Percentiles rank a stretch among this genome's conserved stretches.
Evolutionary conservation across 2,329 filamentous ascomycete genomes (phyloP).

Genomic region (Thermochaetoides dissita): DNA sequence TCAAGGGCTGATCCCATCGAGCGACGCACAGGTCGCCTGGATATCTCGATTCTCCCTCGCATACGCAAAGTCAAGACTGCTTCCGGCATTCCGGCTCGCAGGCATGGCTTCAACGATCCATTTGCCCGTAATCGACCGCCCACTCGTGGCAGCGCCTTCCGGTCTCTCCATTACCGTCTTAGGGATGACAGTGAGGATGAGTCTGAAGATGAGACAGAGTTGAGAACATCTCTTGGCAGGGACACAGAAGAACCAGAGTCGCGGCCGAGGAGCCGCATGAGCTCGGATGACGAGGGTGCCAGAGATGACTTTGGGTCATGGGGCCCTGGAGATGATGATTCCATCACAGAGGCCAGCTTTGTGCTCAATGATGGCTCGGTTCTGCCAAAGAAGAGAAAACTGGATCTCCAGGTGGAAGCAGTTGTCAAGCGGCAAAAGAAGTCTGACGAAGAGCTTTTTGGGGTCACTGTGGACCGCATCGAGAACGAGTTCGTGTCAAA

Average conservation of each 20-base stretch:
- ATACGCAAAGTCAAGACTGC: conserved; percentile 55
- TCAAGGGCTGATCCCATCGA: conserved; percentile 48
- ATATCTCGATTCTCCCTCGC: conserved; percentile 54
- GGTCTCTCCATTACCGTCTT: conserved; percentile 69
- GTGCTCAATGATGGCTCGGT: conserved; percentile 40
- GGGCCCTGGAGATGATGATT: conserved; percentile 45
- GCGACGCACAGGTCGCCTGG: conserved; percentile 41
- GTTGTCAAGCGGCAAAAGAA: conserved; percentile 70
- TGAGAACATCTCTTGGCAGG: conserved; percentile 44
- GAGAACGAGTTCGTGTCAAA: conserved; percentile 34
- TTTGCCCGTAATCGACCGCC: conserved; percentile 51
- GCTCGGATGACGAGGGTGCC: conserved; percentile 41
- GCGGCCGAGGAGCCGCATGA: conserved; percentile 62
- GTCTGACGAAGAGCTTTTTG: conserved; percentile 64
- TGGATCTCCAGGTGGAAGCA: conserved; percentile 53
- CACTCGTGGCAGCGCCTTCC: conserved; percentile 46
- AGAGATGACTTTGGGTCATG: conserved; percentile 36
- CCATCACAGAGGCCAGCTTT: conserved; percentile 60
- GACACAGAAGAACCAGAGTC: conserved; percentile 82
- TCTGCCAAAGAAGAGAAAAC: conserved; percentile 56
- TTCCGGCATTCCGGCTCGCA: conserved; percentile 40
- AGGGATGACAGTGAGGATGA: conserved; percentile 69
- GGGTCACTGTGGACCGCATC: conserved; percentile 41
- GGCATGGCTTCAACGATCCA: conserved; percentile 51
- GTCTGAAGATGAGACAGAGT: conserved; percentile 67